Percentiles rank a stretch among this genome's conserved stretches.
Evolutionary conservation across 2,329 filamentous ascomycete genomes (phyloP).

Genomic region (Calonectria crousiana): DNA sequence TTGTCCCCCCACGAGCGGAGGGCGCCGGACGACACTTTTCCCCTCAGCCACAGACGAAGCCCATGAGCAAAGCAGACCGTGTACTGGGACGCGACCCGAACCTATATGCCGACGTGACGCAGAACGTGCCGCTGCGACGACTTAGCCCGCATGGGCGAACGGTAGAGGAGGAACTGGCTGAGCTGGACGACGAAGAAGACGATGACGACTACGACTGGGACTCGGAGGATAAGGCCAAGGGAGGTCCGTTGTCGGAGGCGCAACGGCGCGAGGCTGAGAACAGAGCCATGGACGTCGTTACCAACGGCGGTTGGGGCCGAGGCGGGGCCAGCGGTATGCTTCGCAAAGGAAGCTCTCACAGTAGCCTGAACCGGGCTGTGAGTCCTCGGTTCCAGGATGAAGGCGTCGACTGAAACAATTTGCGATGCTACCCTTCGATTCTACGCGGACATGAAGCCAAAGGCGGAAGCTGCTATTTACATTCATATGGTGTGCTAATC

Average conservation of each 20-base stretch:
- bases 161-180: slow-evolving; percentile 56
- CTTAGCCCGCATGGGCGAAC: slow-evolving; percentile 60
- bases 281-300: slow-evolving; percentile 59
- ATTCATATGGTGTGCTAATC: background rate
- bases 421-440: background rate
- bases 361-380: slow-evolving; percentile 33
- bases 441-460: background rate
- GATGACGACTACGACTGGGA: slow-evolving; percentile 45
- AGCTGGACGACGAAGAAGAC: slow-evolving; percentile 53
- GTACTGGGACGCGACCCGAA: slow-evolving; percentile 69
- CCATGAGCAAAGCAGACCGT: slow-evolving; percentile 69
- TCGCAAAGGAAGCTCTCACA: slow-evolving; percentile 49
- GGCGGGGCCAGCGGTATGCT: slow-evolving; percentile 59
- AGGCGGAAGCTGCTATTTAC: background rate
- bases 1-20: slow-evolving; percentile 38
- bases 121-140: slow-evolving; percentile 59
- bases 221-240: slow-evolving; percentile 50
- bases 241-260: slow-evolving; percentile 39
- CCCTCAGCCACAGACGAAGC: slow-evolving; percentile 42
- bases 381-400: slow-evolving; percentile 45
- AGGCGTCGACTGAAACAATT: slow-evolving; percentile 48
- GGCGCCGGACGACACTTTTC: slow-evolving; percentile 51
- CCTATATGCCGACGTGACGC: slow-evolving; percentile 63
- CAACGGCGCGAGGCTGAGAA: slow-evolving; percentile 57
- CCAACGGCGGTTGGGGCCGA: slow-evolving; percentile 53